Conservation (phyloP, 1,284 basidiomycete genomes). For the Leccinum pallidistipes region DNA sequence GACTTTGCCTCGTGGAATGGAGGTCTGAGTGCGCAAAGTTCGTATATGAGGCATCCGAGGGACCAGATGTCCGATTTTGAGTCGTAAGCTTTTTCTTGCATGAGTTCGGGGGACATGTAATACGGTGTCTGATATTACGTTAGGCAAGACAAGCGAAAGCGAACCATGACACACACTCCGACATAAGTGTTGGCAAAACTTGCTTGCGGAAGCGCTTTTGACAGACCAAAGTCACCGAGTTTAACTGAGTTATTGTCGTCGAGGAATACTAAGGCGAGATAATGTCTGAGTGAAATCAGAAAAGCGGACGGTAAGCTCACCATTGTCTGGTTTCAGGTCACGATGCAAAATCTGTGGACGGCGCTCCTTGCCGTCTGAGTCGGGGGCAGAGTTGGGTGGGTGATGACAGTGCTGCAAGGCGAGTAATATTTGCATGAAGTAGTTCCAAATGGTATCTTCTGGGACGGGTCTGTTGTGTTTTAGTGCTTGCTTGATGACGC, state of each 20-base stretch:
- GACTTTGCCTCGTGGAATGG: slow-evolving; percentile 92
- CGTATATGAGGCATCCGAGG: slow-evolving; percentile 93
- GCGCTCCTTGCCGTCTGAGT: slow-evolving; percentile 46
- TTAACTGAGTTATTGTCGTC: slow-evolving; percentile 82
- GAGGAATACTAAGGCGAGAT: slow-evolving; percentile 70
- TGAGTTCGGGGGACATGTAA: slow-evolving; percentile 98
- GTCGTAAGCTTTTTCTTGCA: slow-evolving; percentile 96
- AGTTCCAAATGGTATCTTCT: slow-evolving; percentile 94
- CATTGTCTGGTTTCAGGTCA: slow-evolving; percentile 97
- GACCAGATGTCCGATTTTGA: slow-evolving; percentile 99
- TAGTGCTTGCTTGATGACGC: slow-evolving; percentile 77
- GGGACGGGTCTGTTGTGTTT: slow-evolving; percentile 71
- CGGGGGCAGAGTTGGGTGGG: slow-evolving; percentile 53
- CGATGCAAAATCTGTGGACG: slow-evolving; percentile 87
- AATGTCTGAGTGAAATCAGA: not conserved
- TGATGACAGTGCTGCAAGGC: slow-evolving; percentile 93
- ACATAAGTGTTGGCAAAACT: slow-evolving; percentile 96
- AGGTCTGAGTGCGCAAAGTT: slow-evolving; percentile 82
- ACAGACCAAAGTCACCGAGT: slow-evolving; percentile 94
- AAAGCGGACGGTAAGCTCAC: slow-evolving; percentile 43
- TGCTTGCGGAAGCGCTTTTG: slow-evolving; percentile 85
- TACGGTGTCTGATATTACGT: slow-evolving; percentile 76
- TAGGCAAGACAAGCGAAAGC: not conserved
- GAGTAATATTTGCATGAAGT: slow-evolving; percentile 91
- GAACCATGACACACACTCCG: slow-evolving; percentile 59